These are phyloP conservation scores for Phaffia rhodozyma DNA, from an alignment of 1,284 basidiomycete species.

Conservation along the genomic window DNA sequence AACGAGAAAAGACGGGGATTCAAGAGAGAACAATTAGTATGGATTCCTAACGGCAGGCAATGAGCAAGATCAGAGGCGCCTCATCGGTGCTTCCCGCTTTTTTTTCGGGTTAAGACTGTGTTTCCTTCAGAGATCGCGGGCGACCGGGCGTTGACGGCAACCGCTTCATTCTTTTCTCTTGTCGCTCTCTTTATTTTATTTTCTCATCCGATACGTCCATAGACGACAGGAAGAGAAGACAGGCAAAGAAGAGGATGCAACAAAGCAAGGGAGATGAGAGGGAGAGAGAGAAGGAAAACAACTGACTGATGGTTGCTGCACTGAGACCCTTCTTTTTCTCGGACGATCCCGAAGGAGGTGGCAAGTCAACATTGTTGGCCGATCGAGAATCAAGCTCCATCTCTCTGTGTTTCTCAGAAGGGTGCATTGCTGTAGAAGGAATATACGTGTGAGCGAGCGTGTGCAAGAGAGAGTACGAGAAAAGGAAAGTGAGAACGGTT, in stretches of 20 bases:
- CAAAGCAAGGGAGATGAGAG: not conserved
- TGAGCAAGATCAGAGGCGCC: too few relatives aligned
- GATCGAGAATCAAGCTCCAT: not conserved
- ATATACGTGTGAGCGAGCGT: too few relatives aligned
- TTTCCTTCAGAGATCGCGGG: too few relatives aligned
- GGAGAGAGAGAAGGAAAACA: not conserved
- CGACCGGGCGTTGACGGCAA: too few relatives aligned
- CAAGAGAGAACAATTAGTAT: not conserved
- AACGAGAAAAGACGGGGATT: not conserved
- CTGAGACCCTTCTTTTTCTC: not conserved
- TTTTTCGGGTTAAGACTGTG: too few relatives aligned
- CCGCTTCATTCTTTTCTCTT: too few relatives aligned
- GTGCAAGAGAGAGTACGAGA: not conserved
- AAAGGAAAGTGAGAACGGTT: not conserved
- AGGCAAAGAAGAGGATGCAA: too few relatives aligned
- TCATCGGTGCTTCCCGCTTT: too few relatives aligned
- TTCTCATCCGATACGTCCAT: too few relatives aligned
- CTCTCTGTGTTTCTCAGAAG: not conserved
- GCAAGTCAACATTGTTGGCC: not conserved
- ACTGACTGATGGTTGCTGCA: conserved; percentile 11
- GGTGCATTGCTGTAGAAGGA: too few relatives aligned
- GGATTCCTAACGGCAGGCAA: not conserved
- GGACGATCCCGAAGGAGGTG: not conserved
- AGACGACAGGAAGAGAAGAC: too few relatives aligned
- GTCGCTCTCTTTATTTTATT: too few relatives aligned